Evolutionary conservation across 2,329 filamentous ascomycete species (phyloP).

Genomic region (Ophiostoma sp.): DNA sequence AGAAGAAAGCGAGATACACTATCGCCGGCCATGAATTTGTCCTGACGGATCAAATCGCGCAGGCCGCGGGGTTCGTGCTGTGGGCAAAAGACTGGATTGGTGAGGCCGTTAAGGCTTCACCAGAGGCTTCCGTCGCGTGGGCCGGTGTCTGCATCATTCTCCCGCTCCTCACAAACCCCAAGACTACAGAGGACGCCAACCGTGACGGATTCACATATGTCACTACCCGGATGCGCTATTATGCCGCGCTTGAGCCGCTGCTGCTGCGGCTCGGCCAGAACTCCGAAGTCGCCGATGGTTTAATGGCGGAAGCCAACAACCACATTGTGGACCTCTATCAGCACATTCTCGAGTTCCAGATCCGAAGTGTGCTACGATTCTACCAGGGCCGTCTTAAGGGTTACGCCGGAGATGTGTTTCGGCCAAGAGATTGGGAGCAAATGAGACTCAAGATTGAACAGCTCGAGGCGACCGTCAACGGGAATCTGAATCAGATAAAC

Average conservation of each 20-base stretch:
- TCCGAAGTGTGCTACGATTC: slow-evolving; percentile 39
- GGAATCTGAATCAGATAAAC: slow-evolving; percentile 20
- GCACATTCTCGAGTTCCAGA: slow-evolving; percentile 41
- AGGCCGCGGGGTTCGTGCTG: slow-evolving; percentile 30
- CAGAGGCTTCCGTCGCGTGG: slow-evolving; percentile 38
- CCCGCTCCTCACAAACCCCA: slow-evolving; percentile 39
- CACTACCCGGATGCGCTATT: slow-evolving; percentile 38
- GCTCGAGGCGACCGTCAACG: slow-evolving; percentile 11
- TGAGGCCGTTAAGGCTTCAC: slow-evolving; percentile 36
- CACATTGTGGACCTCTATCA: too few relatives aligned
- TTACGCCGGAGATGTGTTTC: slow-evolving; percentile 28
- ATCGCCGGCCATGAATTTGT: too few relatives aligned
- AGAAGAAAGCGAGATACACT: not conserved
- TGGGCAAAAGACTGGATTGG: slow-evolving; percentile 33
- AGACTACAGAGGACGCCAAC: slow-evolving; percentile 36
- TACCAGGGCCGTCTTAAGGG: slow-evolving; percentile 29
- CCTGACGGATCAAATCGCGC: too few relatives aligned
- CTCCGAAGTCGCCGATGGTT: not conserved
- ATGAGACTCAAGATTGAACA: slow-evolving; percentile 25
- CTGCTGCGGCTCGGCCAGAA: slow-evolving; percentile 28
- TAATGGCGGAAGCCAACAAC: slow-evolving; percentile 24
- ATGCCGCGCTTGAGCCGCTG: slow-evolving; percentile 36
- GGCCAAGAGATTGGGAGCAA: slow-evolving; percentile 30
- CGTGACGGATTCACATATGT: slow-evolving; percentile 39
- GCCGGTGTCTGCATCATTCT: slow-evolving; percentile 42